phyloP scores from a whole-genome alignment of 1,284 basidiomycete species.

The Xerocomus cyaneibrunnescens region DNA sequence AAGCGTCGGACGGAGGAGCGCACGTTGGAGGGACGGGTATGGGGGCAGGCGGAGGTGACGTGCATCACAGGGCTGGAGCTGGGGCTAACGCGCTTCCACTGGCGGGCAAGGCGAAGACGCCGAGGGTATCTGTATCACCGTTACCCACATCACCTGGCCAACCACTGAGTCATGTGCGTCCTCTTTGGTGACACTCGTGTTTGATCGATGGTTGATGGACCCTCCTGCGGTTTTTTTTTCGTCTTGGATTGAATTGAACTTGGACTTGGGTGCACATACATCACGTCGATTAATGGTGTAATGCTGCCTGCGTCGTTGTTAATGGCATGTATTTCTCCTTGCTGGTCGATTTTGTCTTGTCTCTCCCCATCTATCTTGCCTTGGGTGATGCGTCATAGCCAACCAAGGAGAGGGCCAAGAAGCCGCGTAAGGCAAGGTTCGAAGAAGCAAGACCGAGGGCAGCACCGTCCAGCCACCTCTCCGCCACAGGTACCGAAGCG shows the following conservation, averaged over 20 bases:
- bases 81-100: conserved; percentile 15
- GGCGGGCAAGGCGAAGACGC: conserved; percentile 24
- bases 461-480: not conserved
- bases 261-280: conserved; percentile 26
- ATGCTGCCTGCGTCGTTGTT: conserved; percentile 22
- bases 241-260: conserved; percentile 14
- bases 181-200: conserved; percentile 57
- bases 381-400: conserved; percentile 45
- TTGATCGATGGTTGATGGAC: conserved; percentile 36
- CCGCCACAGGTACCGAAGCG: not conserved
- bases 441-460: conserved; percentile 16
- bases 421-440: conserved; percentile 52
- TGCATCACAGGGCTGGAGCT: conserved; percentile 18
- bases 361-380: not conserved
- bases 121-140: conserved; percentile 32
- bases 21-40: conserved; percentile 19
- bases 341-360: conserved; percentile 28
- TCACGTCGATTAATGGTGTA: conserved; percentile 37
- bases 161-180: conserved; percentile 81
- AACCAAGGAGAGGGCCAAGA: conserved; percentile 65
- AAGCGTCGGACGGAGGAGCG: conserved; percentile 33
- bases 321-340: conserved; percentile 33
- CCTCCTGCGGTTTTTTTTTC: conserved; percentile 8
- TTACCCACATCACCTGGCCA: conserved; percentile 50
- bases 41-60: conserved; percentile 3